These are phyloP conservation scores for Coelastrella sp. DNA, from an alignment of 139 green algal species.

Conservation along the genomic window DNA sequence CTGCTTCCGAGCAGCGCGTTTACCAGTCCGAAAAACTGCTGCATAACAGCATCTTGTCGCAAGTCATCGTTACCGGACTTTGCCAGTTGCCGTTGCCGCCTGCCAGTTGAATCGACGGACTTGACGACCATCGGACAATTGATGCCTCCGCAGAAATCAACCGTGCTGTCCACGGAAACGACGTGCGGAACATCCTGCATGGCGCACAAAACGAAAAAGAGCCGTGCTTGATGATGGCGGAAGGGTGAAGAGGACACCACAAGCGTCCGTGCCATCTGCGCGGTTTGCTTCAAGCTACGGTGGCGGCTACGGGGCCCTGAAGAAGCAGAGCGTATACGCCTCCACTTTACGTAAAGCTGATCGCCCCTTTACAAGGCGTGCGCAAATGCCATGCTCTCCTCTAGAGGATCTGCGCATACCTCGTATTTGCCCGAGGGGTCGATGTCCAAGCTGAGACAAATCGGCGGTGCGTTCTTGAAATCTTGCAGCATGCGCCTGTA, in stretches of 20 bases:
- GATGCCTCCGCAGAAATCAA: slow-evolving; percentile 85
- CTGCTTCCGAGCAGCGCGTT: slow-evolving; percentile 80
- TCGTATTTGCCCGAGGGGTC: slow-evolving; percentile 38
- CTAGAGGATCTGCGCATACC: background rate
- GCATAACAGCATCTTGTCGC: slow-evolving; percentile 95
- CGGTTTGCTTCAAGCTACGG: too few relatives aligned
- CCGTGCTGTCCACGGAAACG: slow-evolving; percentile 46
- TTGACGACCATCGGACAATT: slow-evolving; percentile 87
- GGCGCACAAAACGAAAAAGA: too few relatives aligned
- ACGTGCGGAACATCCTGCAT: slow-evolving; percentile 62
- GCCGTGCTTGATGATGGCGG: too few relatives aligned
- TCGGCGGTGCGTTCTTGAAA: slow-evolving; percentile 6
- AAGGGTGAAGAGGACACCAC: too few relatives aligned
- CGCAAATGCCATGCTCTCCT: too few relatives aligned
- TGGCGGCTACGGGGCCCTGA: too few relatives aligned
- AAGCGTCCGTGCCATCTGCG: too few relatives aligned
- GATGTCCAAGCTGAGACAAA: slow-evolving; percentile 13
- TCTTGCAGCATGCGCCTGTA: slow-evolving; percentile 8
- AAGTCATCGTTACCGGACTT: slow-evolving; percentile 89
- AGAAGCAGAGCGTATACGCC: too few relatives aligned
- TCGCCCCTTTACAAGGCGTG: background rate
- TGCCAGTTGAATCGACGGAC: slow-evolving; percentile 48
- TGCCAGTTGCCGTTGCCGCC: slow-evolving; percentile 63
- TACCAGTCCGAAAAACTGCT: slow-evolving; percentile 96
- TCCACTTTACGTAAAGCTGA: background rate